These are phyloP conservation scores for Croton setiger DNA, from an alignment of 441 rosid genomes.

Conservation along the genomic window DNA sequence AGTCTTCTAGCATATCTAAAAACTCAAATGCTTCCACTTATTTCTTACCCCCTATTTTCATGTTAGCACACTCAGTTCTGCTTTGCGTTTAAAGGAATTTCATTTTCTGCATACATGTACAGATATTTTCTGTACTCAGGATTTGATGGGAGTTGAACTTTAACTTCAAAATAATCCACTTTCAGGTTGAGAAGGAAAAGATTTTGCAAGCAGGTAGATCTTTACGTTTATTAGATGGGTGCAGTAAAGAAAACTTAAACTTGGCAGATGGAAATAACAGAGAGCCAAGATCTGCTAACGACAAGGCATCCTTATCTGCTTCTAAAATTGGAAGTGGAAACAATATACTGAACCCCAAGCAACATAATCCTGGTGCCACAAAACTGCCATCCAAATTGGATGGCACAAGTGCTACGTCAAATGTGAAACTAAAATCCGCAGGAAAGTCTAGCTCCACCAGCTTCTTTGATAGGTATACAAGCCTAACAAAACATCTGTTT, in stretches of 20 bases:
- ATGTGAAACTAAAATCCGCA: constrained; percentile 31
- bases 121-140: not conserved
- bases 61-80: not conserved
- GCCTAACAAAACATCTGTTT: constrained; percentile 8
- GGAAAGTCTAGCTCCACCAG: constrained; percentile 36
- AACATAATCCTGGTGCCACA: constrained; percentile 28
- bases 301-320: constrained; percentile 20
- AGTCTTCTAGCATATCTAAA: constrained; percentile 1
- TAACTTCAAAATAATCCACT: constrained; percentile 12
- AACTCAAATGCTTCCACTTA: not conserved
- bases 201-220: constrained; percentile 69
- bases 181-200: constrained; percentile 84
- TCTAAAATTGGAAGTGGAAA: constrained; percentile 27
- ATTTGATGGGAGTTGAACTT: not conserved
- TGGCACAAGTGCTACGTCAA: constrained; percentile 29
- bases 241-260: constrained; percentile 32
- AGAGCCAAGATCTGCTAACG: constrained; percentile 22
- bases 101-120: not conserved
- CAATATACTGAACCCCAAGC: constrained; percentile 28
- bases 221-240: constrained; percentile 34
- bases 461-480: constrained; percentile 79
- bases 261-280: constrained; percentile 23
- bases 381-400: constrained; percentile 28
- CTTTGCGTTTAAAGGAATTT: constrained; percentile 3
- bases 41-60: not conserved